Base-by-base conservation (phyloP, 208 protist genomes). In the Wallacemonas sp. region DNA sequence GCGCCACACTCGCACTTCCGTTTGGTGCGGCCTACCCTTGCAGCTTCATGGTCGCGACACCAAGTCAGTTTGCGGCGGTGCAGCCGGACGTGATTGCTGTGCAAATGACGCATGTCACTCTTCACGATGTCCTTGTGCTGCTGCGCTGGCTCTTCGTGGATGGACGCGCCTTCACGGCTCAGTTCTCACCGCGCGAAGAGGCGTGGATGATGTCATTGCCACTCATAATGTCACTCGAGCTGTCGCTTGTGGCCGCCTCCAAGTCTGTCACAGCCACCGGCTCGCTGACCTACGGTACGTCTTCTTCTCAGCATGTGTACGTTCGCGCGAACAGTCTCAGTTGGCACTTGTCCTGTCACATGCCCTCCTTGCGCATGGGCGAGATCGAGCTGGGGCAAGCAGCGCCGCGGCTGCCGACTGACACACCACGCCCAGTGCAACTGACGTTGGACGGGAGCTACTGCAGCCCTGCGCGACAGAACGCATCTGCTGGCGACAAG, bases 71-170 rank as follows among this genome's bases (percentile, higher is more conserved):
- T 14, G 33, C 51, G 5, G 4, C 38, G 4, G 36, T n/a, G 24
- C 38, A 44, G 8, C 39, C 26, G 8, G 62, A 41, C 2, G 17
- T 30, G 33, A 15, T 68, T 2, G 4, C 36, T 3, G 33, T 68
- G n/a, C 27, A 15, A 17, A 47, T 66, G 45, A 17, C 31, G 4
- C 28, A 44, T 24, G 61, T 54, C n/a, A 41, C 31, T 31, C 21
- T 66, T 17, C 4, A 4, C 24, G 45, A 66, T 2, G 15, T 54
- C n/a, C 8, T 66, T 42, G 21, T 34, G 11, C n/a, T 58, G 4
- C 34, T 58, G 51, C 51, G 51, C 14, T 58, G 51, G 51, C 51
- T 58, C 15, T 58, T 58, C 51, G 51, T 58, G 17, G 51, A 58
- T 14, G 51, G 51, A 3, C 51, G 28, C 51, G 4, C 51, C 26